Conservation (phyloP, 176 grass and related monocot genomes). For the Metroxylon sagu region DNA sequence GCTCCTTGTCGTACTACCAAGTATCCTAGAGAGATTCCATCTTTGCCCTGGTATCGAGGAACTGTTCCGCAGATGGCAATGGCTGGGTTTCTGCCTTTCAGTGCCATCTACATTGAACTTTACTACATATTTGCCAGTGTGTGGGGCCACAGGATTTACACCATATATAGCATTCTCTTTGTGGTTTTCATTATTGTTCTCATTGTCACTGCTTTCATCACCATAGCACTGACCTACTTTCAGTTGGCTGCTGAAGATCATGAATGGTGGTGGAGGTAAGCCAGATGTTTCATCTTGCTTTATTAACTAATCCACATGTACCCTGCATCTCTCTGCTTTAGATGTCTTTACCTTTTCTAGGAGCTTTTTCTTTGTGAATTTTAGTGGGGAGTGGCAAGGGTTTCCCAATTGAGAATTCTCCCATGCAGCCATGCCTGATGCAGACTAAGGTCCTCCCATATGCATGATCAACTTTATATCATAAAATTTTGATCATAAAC, state of each 20-base stretch:
- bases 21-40: constrained; percentile 11
- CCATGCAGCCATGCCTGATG: too few relatives aligned
- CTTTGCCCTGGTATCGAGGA: constrained; percentile 6
- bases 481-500: too few relatives aligned
- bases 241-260: constrained; percentile 9
- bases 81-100: constrained; percentile 7
- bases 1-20: constrained; percentile 10
- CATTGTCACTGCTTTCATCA: constrained; percentile 13
- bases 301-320: too few relatives aligned
- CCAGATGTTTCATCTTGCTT: too few relatives aligned
- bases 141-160: constrained; percentile 13
- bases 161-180: constrained; percentile 12
- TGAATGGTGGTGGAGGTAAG: constrained; percentile 19
- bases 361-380: too few relatives aligned
- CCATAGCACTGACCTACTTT: constrained; percentile 7
- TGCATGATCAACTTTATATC: too few relatives aligned
- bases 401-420: too few relatives aligned
- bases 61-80: constrained; percentile 9
- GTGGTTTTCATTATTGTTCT: constrained; percentile 12
- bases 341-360: too few relatives aligned
- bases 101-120: constrained; percentile 1
- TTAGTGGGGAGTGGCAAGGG: too few relatives aligned
- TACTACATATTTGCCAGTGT: constrained; percentile 12
- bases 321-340: too few relatives aligned
- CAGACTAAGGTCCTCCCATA: too few relatives aligned